These are phyloP conservation scores for Penicillium argentinense DNA, from an alignment of 495 filamentous ascomycete species.

Conservation along the genomic window DNA sequence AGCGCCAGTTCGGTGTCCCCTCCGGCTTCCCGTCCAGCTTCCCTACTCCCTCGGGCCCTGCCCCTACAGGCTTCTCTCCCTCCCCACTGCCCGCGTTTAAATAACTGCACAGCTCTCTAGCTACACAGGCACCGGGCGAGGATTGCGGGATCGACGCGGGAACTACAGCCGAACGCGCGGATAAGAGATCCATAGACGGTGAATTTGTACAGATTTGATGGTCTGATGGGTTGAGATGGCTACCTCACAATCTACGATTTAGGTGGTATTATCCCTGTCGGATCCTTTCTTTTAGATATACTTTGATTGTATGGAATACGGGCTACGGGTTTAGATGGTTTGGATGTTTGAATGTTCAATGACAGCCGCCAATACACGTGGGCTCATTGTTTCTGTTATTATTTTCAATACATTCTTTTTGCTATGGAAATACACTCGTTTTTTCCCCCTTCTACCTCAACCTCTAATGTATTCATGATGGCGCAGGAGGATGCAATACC, in stretches of 20 bases:
- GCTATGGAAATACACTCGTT: conserved; percentile 5
- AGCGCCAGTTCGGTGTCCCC: conserved; percentile 6
- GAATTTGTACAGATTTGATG: not conserved
- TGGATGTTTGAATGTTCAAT: conserved; percentile 12
- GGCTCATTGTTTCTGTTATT: conserved; percentile 1
- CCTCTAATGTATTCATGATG: too few relatives aligned
- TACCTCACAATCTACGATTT: too few relatives aligned
- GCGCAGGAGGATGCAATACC: too few relatives aligned
- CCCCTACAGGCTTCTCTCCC: conserved; percentile 3
- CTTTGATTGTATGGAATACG: not conserved
- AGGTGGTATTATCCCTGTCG: too few relatives aligned
- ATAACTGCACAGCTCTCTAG: not conserved
- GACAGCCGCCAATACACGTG: not conserved
- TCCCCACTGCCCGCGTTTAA: conserved; percentile 7
- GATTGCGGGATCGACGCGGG: not conserved
- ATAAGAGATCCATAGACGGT: not conserved
- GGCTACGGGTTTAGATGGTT: conserved; percentile 7
- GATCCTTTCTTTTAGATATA: not conserved
- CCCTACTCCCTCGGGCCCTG: conserved; percentile 4
- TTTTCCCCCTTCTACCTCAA: too few relatives aligned
- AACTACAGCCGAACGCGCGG: not conserved
- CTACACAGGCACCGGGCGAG: not conserved
- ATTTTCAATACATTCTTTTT: conserved; percentile 7
- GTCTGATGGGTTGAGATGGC: too few relatives aligned
- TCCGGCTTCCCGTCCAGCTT: conserved; percentile 2